These are phyloP conservation scores for Cryptococcus sp. DNA, from an alignment of 1,284 basidiomycete species.

Conservation along the genomic window DNA sequence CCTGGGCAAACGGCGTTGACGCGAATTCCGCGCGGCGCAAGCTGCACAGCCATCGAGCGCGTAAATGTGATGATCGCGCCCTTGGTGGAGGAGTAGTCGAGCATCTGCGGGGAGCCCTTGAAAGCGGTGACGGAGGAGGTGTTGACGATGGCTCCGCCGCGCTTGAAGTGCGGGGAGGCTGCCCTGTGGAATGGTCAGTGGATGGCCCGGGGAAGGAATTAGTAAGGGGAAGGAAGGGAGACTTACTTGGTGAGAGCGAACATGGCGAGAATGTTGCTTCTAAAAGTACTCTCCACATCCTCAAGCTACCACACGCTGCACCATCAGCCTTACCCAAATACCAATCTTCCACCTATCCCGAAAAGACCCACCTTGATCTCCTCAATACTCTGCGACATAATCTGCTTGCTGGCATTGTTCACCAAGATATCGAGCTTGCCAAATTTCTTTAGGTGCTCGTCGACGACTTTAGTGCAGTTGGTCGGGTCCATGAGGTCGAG, in stretches of 20 bases:
- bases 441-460: slow-evolving; percentile 56
- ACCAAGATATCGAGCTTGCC: slow-evolving; percentile 59
- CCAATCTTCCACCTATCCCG: neutral
- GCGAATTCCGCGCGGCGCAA: slow-evolving; percentile 57
- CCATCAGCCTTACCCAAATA: neutral
- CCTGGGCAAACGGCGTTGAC: slow-evolving; percentile 35
- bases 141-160: slow-evolving; percentile 63
- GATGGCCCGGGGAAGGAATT: slow-evolving; percentile 19
- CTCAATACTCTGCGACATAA: slow-evolving; percentile 52
- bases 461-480: slow-evolving; percentile 53
- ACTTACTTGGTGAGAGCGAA: slow-evolving; percentile 56
- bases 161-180: slow-evolving; percentile 60
- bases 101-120: slow-evolving; percentile 52
- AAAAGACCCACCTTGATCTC: slow-evolving; percentile 53
- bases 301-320: slow-evolving; percentile 24
- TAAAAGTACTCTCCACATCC: slow-evolving; percentile 58
- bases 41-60: slow-evolving; percentile 57
- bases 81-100: slow-evolving; percentile 62
- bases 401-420: slow-evolving; percentile 65
- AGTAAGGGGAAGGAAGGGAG: neutral
- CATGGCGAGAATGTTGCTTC: slow-evolving; percentile 60
- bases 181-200: slow-evolving; percentile 21
- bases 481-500: slow-evolving; percentile 55
- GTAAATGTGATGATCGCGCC: slow-evolving; percentile 60
- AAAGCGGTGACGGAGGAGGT: slow-evolving; percentile 63